Evolutionary conservation across 2,329 filamentous ascomycete species (phyloP), one percentile per base, ranked within the genome.

Genomic region (Penicillium sp.): DNA sequence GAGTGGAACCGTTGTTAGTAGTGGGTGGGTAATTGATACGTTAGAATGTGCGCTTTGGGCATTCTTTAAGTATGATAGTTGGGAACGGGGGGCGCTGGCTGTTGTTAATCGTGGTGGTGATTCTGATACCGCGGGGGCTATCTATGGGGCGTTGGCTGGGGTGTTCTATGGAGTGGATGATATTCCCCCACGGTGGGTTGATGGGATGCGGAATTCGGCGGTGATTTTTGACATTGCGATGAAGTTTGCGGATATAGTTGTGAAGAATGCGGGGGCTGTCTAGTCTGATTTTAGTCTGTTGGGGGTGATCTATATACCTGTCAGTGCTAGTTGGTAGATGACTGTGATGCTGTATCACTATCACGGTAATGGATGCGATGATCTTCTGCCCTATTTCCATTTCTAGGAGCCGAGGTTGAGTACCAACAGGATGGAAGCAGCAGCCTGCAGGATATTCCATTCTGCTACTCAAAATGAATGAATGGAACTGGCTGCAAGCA

Each of bases 41-140:
- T 59, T 78, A 2, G 71, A 77, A 39, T 71, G 68, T 3, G 73
- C 73, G 0, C 52, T 77, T 13, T 78, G 75, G 75, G 69, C 62
- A 2, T 74, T 78, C 48, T 78, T 75, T 59, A 69, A 60, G 34
- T 72, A 67, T 21, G 60, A 67, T 7, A 63, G 53, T 4, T 76
- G 73, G 56, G 62, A 65, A 24, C 64, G 71, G 6, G 74, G 75
- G 0, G 73, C 69, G 3, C 49, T 75, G 27, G 68, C 64, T 36
- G 71, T 70, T 1, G 74, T 77, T 0, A 78, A 77, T 64, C 51
- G 75, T 20, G 74, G 74, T 1, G 66, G 72, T 45, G 75, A 78
- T 62, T 69, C 75, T 9, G 76, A 78, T 61, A 77, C 74, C 1
- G 73, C 74, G 9, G 75, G 70, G 13, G 75, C 75, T 2, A 69